Evolutionary conservation across 108 stramenopile genomes (phyloP), one percentile per base, ranked within the genome.

Genomic region (Fragilaria crotonensis): DNA sequence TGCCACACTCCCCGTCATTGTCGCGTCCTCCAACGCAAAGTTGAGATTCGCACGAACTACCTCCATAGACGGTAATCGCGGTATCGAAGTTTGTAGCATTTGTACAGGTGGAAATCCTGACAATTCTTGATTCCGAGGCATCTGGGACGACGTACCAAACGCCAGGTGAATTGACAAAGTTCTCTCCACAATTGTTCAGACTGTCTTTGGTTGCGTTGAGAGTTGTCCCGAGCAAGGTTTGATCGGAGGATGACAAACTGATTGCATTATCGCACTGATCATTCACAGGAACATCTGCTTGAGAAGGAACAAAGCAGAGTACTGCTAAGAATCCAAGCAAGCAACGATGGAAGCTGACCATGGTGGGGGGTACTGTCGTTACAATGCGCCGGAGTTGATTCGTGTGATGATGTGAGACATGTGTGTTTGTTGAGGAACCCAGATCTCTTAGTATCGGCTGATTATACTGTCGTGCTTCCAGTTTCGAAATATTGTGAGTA

Each of bases 101-200:
- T 1, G 25, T 23, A 22, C 51, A 52, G 3, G 51, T 52, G 1
- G 51, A 52, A 2, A 52, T 25, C 1, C 18, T 21, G 1, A 52
- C 25, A 26, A 52, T 26, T 25, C 18, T 2, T 26, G 22, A 2
- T 21, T 52, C 11, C 17, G 1, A 1, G 25, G 2, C 25, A 2
- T 52, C 2, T 23, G 22, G 25, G 22, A 25, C 5, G 25, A 26
- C 1, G 26, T 52, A 52, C 51, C 51, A 52, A 25, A 52, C 11
- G 4, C 51, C 51, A 1, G 51, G 51, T 52, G 51, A 52, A 22
- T 52, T 52, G 25, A 52, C 25, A 25, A 52, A 22, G 26, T 52
- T 52, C 26, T 52, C 51, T 25, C 51, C 51, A 52, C 51, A 52
- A 18, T 25, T 25, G 25, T 26, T 52, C 21, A 52, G 18, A 26